Evolutionary conservation across 2,329 filamentous ascomycete genomes (phyloP).

Genomic region (Colletotrichum falcatum): DNA sequence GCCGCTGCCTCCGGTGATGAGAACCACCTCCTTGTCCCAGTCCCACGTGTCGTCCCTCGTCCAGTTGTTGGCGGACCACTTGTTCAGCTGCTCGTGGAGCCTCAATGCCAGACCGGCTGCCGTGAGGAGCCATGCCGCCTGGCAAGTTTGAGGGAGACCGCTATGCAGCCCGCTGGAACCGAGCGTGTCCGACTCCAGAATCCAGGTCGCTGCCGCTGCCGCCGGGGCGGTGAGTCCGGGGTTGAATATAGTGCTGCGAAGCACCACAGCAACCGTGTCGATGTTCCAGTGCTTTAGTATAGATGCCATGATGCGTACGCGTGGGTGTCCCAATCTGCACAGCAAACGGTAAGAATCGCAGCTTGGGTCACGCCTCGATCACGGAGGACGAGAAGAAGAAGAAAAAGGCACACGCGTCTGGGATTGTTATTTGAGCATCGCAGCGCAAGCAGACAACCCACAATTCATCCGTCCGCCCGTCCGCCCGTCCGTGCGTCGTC

Average conservation of each 20-base stretch:
- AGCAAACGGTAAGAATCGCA: neutral
- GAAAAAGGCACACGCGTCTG: neutral
- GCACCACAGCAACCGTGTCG: neutral
- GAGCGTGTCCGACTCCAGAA: neutral
- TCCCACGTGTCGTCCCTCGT: constrained; percentile 45
- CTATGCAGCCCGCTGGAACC: neutral
- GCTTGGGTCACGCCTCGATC: too few relatives aligned
- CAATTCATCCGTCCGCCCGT: neutral
- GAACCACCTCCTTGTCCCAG: constrained; percentile 55
- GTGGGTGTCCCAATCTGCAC: neutral
- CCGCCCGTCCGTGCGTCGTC: neutral
- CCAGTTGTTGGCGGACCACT: constrained; percentile 45
- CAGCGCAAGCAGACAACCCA: neutral
- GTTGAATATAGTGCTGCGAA: neutral
- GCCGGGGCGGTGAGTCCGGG: neutral
- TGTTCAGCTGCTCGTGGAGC: constrained; percentile 42
- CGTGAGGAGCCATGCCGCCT: constrained; percentile 1
- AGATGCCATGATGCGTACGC: neutral
- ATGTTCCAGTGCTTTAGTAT: neutral
- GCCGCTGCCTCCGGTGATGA: constrained; percentile 57
- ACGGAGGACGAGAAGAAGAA: neutral
- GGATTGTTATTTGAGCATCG: neutral
- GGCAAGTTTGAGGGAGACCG: neutral
- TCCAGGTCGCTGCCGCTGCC: neutral
- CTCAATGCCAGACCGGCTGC: constrained; percentile 33